Base-by-base conservation (phyloP, 169 alveolate species). In the Pseudocohnilembus persalinus region DNA sequence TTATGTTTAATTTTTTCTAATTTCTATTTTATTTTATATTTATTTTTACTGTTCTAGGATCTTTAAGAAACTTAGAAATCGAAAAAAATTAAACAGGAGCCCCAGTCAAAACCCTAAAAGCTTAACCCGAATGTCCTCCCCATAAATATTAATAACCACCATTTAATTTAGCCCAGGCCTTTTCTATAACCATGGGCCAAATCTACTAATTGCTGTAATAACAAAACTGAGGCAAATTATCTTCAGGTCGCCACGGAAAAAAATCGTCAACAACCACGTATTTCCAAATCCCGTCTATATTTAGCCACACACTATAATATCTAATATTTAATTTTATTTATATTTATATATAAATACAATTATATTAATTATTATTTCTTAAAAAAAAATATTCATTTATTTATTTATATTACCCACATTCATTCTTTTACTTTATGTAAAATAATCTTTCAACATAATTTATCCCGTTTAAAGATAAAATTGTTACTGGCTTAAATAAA, bases 121-220 rank as follows among this genome's bases (percentile, higher is more conserved):
- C 82, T 33, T 64, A 73, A 27, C 77, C 78, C 4, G 84, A 35
- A 35, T 73, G 34, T 30, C 89, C 92, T 28, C 82, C 88, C 79
- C 77, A 68, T 79, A 88, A 83, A 31, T 83, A 75, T 0, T 87
- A 76, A 79, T 90, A 90, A 31, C 89, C 90, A 30, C 89, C 87
- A 83, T 90, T 77, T 32, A 88, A 73, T 82, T 90, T 90, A 0
- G 94, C 90, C 87, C 90, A 90, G 24, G 92, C 92, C 88, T 90
- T 90, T 79, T 90, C 94, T 31, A 90, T 84, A 49, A 90, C 76
- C 87, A 84, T 85, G 25, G 88, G 89, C 94, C 94, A 90, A 75
- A 82, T 64, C 74, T 31, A 81, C 81, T 74, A 77, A 73, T 82
- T 77, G 35, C 82, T 87, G 0, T 85, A 64, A 49, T 85, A 32